Conservation (phyloP, 768 basidiomycete genomes). For the Cystofilobasidium bisporidii region DNA sequence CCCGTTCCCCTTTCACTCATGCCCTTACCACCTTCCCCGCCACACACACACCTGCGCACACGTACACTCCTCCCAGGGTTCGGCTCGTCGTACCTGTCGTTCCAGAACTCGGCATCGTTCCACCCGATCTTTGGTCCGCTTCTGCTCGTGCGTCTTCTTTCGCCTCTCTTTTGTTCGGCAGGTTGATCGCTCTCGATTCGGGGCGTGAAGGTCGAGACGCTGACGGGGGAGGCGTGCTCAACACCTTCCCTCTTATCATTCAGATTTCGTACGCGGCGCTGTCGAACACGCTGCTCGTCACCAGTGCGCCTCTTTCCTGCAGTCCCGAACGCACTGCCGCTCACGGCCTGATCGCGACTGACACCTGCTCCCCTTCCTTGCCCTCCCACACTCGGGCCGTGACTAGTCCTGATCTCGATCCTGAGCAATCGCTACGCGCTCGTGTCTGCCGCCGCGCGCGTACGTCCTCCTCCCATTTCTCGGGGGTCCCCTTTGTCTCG, state of each 20-base stretch:
- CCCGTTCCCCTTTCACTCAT: too few species aligned
- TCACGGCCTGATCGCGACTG: too few species aligned
- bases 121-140: conserved; percentile 36
- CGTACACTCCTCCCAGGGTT: conserved; percentile 12
- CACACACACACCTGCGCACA: too few species aligned
- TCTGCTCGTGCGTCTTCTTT: conserved; percentile 6
- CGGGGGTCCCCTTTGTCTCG: too few species aligned
- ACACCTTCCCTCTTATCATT: conserved; percentile 39
- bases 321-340: too few species aligned
- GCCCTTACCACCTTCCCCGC: not conserved
- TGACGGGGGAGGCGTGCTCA: too few species aligned
- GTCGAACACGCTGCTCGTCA: conserved; percentile 66
- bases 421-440: conserved; percentile 79
- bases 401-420: conserved; percentile 72
- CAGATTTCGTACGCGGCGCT: conserved; percentile 73
- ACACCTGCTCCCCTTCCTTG: too few species aligned
- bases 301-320: conserved; percentile 66
- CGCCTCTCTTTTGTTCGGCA: too few species aligned
- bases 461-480: too few species aligned
- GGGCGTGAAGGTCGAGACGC: too few species aligned
- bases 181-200: too few species aligned
- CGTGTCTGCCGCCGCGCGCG: conserved; percentile 51
- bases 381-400: too few species aligned
- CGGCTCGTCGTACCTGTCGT: conserved; percentile 40
- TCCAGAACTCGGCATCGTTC: conserved; percentile 44